A percentile compares a stretch with the other conserved stretches of the same genome.
Evolutionary conservation across 257 asterid species (phyloP).

Genomic region (Salvia splendens): DNA sequence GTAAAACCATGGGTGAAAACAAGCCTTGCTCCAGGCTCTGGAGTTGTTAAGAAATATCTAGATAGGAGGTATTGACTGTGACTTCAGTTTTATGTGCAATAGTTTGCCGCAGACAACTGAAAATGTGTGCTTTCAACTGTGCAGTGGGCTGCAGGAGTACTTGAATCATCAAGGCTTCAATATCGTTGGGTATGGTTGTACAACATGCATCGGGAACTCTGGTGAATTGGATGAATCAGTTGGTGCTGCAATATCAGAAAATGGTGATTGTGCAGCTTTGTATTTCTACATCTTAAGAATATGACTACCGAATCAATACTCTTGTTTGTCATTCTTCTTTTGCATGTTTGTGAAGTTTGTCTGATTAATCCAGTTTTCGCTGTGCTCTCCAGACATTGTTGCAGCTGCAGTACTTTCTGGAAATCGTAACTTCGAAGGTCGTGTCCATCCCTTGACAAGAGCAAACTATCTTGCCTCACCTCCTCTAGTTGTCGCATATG

Average conservation of each 20-base stretch:
- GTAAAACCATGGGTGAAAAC: constrained; percentile 99
- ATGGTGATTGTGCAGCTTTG: constrained; percentile 47
- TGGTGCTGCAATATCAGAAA: constrained; percentile 79
- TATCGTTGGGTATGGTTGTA: constrained; percentile 94
- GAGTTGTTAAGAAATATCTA: constrained; percentile 85
- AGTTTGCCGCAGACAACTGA: constrained; percentile 9
- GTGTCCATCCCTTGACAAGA: constrained; percentile 92
- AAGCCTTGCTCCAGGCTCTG: constrained; percentile 97
- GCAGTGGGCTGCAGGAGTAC: constrained; percentile 83
- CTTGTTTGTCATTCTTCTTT: neutral
- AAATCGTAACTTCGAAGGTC: constrained; percentile 94
- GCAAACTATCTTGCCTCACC: constrained; percentile 98
- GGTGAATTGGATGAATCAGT: constrained; percentile 91
- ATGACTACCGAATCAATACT: neutral
- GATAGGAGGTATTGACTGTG: constrained; percentile 61
- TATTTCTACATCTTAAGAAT: neutral
- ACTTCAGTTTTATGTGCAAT: constrained; percentile 6
- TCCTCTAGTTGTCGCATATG: constrained; percentile 96
- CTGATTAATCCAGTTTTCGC: constrained; percentile 15
- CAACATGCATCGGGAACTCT: constrained; percentile 94
- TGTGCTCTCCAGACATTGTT: constrained; percentile 68
- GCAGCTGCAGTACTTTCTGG: constrained; percentile 99
- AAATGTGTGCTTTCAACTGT: constrained; percentile 27
- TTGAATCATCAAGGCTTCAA: constrained; percentile 88
- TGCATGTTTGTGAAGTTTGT: constrained; percentile 24